Evolutionary conservation across 495 filamentous ascomycete genomes (phyloP).

Genomic region (Aspergillus cristatus): DNA sequence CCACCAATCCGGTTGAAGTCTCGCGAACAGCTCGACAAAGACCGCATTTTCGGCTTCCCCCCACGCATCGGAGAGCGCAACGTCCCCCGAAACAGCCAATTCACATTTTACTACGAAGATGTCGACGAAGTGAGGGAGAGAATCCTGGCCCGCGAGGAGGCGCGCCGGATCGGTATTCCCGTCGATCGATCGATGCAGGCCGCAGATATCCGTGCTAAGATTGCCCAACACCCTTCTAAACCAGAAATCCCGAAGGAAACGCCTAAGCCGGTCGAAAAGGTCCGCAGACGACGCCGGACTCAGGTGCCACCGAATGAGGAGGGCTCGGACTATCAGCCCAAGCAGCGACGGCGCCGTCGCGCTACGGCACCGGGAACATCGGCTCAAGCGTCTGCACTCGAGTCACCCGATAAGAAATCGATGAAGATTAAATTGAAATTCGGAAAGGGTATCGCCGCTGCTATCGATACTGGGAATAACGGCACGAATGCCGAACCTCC

Average conservation of each 20-base stretch:
- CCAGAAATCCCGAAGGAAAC: background rate
- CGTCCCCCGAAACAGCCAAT: constrained; percentile 13
- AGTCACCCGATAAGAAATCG: background rate
- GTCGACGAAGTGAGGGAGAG: constrained; percentile 10
- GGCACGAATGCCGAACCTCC: too few relatives aligned
- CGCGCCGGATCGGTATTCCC: constrained; percentile 7
- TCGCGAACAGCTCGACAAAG: constrained; percentile 18
- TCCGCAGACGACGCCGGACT: constrained; percentile 11
- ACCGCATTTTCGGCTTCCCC: constrained; percentile 29
- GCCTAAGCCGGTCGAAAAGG: background rate
- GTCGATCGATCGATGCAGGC: constrained; percentile 9
- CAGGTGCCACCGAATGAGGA: background rate
- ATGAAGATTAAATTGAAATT: background rate
- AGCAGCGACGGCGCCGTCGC: constrained; percentile 8
- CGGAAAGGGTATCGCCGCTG: too few relatives aligned
- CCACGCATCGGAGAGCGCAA: constrained; percentile 34
- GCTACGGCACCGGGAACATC: background rate
- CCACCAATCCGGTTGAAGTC: constrained; percentile 25
- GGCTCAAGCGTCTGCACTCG: background rate
- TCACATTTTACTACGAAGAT: constrained; percentile 13
- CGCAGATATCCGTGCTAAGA: constrained; percentile 7
- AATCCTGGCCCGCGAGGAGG: constrained; percentile 13
- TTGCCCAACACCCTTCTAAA: constrained; percentile 5
- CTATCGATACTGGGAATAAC: too few relatives aligned
- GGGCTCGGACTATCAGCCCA: background rate